phyloP scores from a whole-genome alignment of 2,329 filamentous ascomycete species.

The Elsinoe arachidis region DNA sequence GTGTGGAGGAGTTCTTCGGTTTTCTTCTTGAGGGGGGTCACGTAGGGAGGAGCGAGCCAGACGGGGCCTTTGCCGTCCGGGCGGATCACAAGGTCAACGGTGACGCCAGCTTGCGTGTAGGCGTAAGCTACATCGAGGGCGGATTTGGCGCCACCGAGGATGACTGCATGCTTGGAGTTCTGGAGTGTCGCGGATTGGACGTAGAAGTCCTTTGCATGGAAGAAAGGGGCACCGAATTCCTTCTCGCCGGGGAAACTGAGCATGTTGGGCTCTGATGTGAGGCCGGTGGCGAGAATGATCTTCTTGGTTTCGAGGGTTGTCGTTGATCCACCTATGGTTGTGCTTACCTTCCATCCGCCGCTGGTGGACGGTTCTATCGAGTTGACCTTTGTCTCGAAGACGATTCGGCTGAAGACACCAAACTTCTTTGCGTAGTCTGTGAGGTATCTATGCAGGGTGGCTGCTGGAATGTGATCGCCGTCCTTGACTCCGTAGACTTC shows the following conservation, averaged over 20 bases:
- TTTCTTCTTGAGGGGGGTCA: constrained; percentile 59
- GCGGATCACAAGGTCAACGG: constrained; percentile 51
- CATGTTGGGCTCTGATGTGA: constrained; percentile 50
- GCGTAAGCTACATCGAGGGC: constrained; percentile 56
- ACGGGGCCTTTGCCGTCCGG: constrained; percentile 50
- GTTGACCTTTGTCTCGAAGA: constrained; percentile 44
- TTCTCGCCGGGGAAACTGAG: constrained; percentile 44
- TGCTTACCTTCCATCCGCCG: constrained; percentile 20
- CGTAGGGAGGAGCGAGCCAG: constrained; percentile 52
- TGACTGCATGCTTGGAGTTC: constrained; percentile 36
- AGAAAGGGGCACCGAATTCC: constrained; percentile 44
- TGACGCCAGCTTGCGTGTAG: constrained; percentile 44
- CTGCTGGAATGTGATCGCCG: constrained; percentile 52
- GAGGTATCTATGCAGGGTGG: constrained; percentile 49
- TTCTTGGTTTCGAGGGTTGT: constrained; percentile 29
- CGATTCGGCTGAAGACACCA: constrained; percentile 40
- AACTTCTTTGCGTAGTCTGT: constrained; percentile 47
- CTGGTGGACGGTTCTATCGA: constrained; percentile 34
- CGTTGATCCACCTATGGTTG: background rate
- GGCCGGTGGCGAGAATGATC: constrained; percentile 54
- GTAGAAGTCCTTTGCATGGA: constrained; percentile 50
- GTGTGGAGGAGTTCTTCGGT: constrained; percentile 60
- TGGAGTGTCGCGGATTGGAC: constrained; percentile 30
- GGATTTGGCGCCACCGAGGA: constrained; percentile 56
- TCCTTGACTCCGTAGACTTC: constrained; percentile 37